These are phyloP conservation scores for Aquilaria agallochum DNA, from an alignment of 441 rosid genomes.

Conservation along the genomic window DNA sequence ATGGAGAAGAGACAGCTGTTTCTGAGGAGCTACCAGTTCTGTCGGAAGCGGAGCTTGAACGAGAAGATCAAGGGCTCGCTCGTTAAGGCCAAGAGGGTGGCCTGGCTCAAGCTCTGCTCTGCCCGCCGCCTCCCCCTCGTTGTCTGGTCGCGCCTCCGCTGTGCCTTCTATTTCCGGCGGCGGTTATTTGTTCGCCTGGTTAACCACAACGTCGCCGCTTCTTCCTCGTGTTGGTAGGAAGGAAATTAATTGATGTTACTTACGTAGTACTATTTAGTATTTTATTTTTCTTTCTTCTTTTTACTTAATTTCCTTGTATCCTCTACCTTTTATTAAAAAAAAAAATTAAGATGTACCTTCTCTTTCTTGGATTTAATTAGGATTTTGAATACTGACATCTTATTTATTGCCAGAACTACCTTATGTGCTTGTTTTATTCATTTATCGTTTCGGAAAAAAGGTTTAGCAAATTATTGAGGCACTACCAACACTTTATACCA, in stretches of 20 bases:
- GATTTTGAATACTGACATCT: too few species aligned
- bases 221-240: conserved; percentile 39
- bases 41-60: conserved; percentile 45
- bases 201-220: conserved; percentile 16
- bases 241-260: neutral
- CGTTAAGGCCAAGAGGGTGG: conserved; percentile 37
- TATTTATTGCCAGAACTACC: too few species aligned
- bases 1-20: conserved; percentile 81
- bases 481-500: too few species aligned
- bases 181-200: conserved; percentile 38
- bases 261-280: neutral
- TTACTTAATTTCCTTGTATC: neutral
- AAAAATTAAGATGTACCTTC: neutral
- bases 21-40: conserved; percentile 77
- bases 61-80: conserved; percentile 47
- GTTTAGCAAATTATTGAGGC: too few species aligned
- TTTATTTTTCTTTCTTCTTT: neutral
- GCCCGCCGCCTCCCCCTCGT: conserved; percentile 41
- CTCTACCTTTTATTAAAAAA: too few species aligned
- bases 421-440: too few species aligned
- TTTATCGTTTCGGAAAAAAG: too few species aligned
- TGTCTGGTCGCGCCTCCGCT: conserved; percentile 50
- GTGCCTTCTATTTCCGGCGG: conserved; percentile 33
- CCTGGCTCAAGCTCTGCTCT: conserved; percentile 41
- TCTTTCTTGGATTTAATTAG: neutral